Evolutionary conservation across 225 moss, liverwort and hornwort species (phyloP).

Genomic region (Takakia lepidozioides): DNA sequence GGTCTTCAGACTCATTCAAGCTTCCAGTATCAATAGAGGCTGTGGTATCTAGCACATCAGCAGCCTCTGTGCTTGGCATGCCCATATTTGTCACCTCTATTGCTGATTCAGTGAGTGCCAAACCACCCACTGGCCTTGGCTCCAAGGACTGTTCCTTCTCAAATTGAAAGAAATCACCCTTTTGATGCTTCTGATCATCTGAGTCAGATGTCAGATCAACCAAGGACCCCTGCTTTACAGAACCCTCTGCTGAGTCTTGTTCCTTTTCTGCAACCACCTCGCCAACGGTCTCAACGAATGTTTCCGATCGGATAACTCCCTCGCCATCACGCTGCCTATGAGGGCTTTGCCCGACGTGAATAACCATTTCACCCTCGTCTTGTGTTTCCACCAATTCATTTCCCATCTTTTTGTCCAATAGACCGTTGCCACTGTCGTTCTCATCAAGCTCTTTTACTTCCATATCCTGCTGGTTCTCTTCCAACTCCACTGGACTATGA

Average conservation of each 20-base stretch:
- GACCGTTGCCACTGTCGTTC: no score
- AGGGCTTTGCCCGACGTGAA: no score
- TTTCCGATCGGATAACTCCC: no score
- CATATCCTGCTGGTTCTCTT: constrained; percentile 1
- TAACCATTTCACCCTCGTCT: no score
- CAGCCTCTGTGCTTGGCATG: neutral
- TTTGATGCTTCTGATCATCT: neutral
- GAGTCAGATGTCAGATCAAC: neutral
- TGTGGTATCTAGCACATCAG: constrained; percentile 2
- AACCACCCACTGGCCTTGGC: no score
- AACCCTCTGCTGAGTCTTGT: neutral
- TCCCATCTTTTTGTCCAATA: no score
- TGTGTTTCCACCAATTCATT: no score
- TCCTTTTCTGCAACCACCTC: constrained; percentile 1
- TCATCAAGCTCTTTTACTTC: neutral
- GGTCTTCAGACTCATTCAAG: constrained; percentile 1
- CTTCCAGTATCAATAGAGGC: neutral
- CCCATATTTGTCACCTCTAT: constrained; percentile 2
- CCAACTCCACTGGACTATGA: constrained; percentile 7
- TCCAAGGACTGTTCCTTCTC: no score
- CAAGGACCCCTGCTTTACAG: neutral
- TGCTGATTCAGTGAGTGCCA: neutral
- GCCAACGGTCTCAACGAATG: no score
- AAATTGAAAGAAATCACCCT: no score
- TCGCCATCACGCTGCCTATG: no score